Percentiles rank a stretch among this genome's conserved stretches.
These are phyloP conservation scores for Pythium volutum DNA, from an alignment of 352 stramenopile genomes.

Conservation along the genomic window DNA sequence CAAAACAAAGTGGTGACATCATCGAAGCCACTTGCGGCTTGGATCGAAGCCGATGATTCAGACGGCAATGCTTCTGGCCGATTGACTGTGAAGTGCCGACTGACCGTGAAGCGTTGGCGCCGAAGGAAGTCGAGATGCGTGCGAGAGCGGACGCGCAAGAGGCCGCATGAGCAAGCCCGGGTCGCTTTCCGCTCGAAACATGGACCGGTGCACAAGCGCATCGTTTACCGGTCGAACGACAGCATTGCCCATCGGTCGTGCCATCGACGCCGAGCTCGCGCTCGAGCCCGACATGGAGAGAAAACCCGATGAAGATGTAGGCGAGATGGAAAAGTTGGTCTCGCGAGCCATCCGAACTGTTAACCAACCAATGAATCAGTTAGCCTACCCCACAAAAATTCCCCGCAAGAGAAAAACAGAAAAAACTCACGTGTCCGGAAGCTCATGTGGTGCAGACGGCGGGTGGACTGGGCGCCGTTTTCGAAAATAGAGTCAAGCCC, in stretches of 20 bases:
- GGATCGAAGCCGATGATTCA: not conserved
- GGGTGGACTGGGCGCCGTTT: slow-evolving; percentile 9
- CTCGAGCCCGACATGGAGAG: slow-evolving; percentile 9
- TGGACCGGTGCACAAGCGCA: not conserved
- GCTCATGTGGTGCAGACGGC: slow-evolving; percentile 27
- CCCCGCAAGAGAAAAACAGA: not conserved
- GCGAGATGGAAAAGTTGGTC: slow-evolving; percentile 24
- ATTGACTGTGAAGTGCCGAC: too few relatives aligned
- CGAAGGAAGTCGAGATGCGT: not conserved
- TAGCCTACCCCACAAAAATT: not conserved
- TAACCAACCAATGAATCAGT: not conserved
- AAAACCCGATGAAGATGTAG: slow-evolving; percentile 9
- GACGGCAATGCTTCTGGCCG: slow-evolving; percentile 4
- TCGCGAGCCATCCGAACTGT: slow-evolving; percentile 25
- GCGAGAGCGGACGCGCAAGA: not conserved
- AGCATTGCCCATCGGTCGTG: not conserved
- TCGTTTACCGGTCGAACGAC: not conserved
- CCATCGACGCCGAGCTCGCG: not conserved
- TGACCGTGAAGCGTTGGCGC: not conserved
- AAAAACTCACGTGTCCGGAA: slow-evolving; percentile 26
- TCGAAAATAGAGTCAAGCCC: slow-evolving; percentile 22
- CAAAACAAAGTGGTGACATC: too few relatives aligned
- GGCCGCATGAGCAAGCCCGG: not conserved
- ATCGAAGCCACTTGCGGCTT: too few relatives aligned
- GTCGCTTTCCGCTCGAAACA: slow-evolving; percentile 20